phyloP scores from a whole-genome alignment of 2,329 filamentous ascomycete genomes.

The Alternaria arbusti region DNA sequence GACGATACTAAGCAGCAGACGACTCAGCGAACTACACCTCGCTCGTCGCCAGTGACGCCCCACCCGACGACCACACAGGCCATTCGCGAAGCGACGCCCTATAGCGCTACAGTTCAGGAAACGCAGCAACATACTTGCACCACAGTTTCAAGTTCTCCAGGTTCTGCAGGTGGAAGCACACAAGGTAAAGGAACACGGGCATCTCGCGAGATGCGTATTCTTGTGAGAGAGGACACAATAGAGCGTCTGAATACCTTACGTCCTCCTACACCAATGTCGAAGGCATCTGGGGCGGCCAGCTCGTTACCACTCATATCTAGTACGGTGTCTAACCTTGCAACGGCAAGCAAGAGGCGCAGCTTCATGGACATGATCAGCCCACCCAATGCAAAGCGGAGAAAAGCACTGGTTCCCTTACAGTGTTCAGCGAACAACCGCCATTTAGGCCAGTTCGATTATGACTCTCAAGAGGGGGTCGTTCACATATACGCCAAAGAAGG shows the following conservation, averaged over 20 bases:
- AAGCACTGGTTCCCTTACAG: slow-evolving; percentile 16
- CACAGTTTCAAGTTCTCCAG: slow-evolving; percentile 17
- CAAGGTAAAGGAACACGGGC: slow-evolving; percentile 28
- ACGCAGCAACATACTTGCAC: slow-evolving; percentile 5
- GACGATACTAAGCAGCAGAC: slow-evolving; percentile 31
- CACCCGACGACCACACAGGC: neutral
- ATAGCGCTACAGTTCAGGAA: neutral
- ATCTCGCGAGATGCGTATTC: slow-evolving; percentile 22
- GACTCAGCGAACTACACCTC: slow-evolving; percentile 24
- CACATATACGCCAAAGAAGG: slow-evolving; percentile 26
- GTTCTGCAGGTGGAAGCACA: slow-evolving; percentile 22
- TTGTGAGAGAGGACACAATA: slow-evolving; percentile 30
- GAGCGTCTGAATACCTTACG: slow-evolving; percentile 6
- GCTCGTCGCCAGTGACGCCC: slow-evolving; percentile 12
- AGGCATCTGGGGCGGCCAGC: neutral
- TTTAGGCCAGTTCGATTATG: slow-evolving; percentile 21
- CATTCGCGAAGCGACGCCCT: neutral
- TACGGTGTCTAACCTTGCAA: neutral
- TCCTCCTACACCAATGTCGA: neutral
- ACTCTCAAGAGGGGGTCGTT: slow-evolving; percentile 25
- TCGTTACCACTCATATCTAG: neutral
- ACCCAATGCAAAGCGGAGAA: slow-evolving; percentile 26
- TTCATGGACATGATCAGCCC: slow-evolving; percentile 21
- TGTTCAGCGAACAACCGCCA: slow-evolving; percentile 12
- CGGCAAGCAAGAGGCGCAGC: slow-evolving; percentile 11